These are phyloP conservation scores for Penicillium sp. DNA, from an alignment of 2,329 filamentous ascomycete genomes.

Conservation along the genomic window DNA sequence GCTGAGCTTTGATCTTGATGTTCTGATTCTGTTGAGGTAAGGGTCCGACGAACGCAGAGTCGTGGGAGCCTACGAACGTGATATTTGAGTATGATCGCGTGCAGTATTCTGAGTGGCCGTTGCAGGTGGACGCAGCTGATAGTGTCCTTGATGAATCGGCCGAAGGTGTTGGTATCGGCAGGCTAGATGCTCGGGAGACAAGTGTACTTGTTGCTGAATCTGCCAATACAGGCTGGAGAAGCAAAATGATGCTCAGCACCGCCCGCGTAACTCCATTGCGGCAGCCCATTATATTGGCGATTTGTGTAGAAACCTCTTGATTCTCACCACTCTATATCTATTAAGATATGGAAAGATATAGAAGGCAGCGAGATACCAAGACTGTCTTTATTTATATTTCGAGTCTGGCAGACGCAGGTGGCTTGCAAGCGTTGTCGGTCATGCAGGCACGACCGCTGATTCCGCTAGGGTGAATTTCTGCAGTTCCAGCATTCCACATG, in stretches of 20 bases:
- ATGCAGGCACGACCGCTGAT: conserved; percentile 8
- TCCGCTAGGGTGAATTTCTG: conserved; percentile 4
- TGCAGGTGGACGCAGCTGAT: conserved; percentile 48
- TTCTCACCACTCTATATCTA: too few relatives aligned
- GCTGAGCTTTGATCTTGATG: conserved; percentile 58
- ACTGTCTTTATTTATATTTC: not conserved
- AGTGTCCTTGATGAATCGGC: conserved; percentile 6
- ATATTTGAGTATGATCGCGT: conserved; percentile 59
- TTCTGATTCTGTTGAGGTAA: conserved; percentile 61
- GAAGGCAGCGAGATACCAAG: not conserved
- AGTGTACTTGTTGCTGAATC: not conserved
- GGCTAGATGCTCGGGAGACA: conserved; percentile 5
- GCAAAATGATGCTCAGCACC: conserved; percentile 6
- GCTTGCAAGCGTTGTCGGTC: conserved; percentile 1
- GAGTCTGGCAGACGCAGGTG: not conserved
- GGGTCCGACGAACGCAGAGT: conserved; percentile 64
- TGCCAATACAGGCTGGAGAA: conserved; percentile 1
- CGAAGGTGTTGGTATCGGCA: conserved; percentile 3
- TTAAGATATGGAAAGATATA: not conserved
- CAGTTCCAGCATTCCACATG: conserved; percentile 17
- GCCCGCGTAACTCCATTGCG: conserved; percentile 3
- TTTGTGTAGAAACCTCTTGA: too few relatives aligned
- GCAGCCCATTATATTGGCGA: conserved; percentile 8
- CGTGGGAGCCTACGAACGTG: conserved; percentile 65
- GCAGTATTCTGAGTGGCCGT: conserved; percentile 60